Conservation (phyloP, 1,284 basidiomycete genomes). For the Microbotryum scabiosae region DNA sequence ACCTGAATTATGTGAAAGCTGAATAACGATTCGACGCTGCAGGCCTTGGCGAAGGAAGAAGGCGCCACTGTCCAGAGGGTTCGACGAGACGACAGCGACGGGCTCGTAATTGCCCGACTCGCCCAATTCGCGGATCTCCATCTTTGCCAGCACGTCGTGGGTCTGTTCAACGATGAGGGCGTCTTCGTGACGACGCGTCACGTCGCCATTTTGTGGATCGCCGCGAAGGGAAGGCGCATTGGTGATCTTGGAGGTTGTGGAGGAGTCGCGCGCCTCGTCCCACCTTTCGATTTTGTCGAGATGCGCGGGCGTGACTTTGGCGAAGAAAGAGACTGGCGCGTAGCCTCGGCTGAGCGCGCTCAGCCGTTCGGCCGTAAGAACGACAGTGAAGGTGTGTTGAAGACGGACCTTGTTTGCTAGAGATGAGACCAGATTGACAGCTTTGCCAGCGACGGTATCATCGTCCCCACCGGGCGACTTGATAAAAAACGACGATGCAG, state of each 20-base stretch:
- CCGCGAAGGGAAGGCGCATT: slow-evolving; percentile 16
- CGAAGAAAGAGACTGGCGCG: slow-evolving; percentile 81
- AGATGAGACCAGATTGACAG: slow-evolving; percentile 62
- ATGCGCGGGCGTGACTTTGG: slow-evolving; percentile 66
- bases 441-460: slow-evolving; percentile 68
- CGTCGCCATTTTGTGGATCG: slow-evolving; percentile 24
- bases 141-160: slow-evolving; percentile 78
- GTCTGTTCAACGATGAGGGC: slow-evolving; percentile 81
- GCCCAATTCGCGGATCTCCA: slow-evolving; percentile 79
- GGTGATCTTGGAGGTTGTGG: slow-evolving; percentile 42
- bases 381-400: slow-evolving; percentile 67
- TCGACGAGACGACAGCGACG: slow-evolving; percentile 69
- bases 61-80: slow-evolving; percentile 70
- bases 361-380: slow-evolving; percentile 62
- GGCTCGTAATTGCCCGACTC: slow-evolving; percentile 75
- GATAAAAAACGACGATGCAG: slow-evolving; percentile 71
- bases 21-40: slow-evolving; percentile 71
- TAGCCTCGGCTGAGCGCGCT: slow-evolving; percentile 64
- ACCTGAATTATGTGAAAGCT: slow-evolving; percentile 78
- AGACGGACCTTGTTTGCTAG: slow-evolving; percentile 69
- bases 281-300: slow-evolving; percentile 78
- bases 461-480: slow-evolving; percentile 54
- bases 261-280: slow-evolving; percentile 69
- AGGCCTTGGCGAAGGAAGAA: slow-evolving; percentile 88
- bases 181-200: slow-evolving; percentile 80